Evolutionary conservation across 1,284 basidiomycete species (phyloP).

Genomic region (Hypsizygus ulmarius): DNA sequence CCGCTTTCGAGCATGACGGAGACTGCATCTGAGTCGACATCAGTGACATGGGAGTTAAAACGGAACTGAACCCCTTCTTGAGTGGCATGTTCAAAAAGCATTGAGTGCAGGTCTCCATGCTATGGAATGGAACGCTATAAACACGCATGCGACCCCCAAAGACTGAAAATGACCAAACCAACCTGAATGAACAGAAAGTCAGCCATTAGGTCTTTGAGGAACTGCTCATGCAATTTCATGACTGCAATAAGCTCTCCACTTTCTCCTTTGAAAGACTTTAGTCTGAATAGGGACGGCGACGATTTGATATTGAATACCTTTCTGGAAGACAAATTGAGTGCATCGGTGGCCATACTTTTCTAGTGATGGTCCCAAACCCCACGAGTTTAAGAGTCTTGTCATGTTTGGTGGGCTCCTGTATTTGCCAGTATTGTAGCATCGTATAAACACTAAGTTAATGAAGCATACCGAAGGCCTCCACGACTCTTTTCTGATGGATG

Average conservation of each 20-base stretch:
- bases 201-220: conserved; percentile 36
- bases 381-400: conserved; percentile 42
- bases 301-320: conserved; percentile 1
- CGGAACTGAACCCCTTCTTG: conserved; percentile 47
- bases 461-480: conserved; percentile 33
- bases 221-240: conserved; percentile 35
- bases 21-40: conserved; percentile 38
- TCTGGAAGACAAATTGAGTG: conserved; percentile 27
- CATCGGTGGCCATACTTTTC: conserved; percentile 31
- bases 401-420: conserved; percentile 41
- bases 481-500: conserved; percentile 25
- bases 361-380: conserved; percentile 39
- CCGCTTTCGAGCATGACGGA: conserved; percentile 40
- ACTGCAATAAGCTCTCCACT: conserved; percentile 34
- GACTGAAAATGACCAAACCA: conserved; percentile 2
- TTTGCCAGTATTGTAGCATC: conserved; percentile 6
- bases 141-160: not conserved
- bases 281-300: not conserved
- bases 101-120: conserved; percentile 55
- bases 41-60: conserved; percentile 43
- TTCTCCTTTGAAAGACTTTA: conserved; percentile 24
- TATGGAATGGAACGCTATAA: conserved; percentile 29
- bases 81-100: conserved; percentile 47
- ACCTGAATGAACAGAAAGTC: conserved; percentile 38
- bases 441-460: not conserved